A percentile compares a stretch with the other conserved stretches of the same genome.
Evolutionary conservation across 1,284 basidiomycete species (phyloP).

Genomic region (Apiotrichum veenhuisii): DNA sequence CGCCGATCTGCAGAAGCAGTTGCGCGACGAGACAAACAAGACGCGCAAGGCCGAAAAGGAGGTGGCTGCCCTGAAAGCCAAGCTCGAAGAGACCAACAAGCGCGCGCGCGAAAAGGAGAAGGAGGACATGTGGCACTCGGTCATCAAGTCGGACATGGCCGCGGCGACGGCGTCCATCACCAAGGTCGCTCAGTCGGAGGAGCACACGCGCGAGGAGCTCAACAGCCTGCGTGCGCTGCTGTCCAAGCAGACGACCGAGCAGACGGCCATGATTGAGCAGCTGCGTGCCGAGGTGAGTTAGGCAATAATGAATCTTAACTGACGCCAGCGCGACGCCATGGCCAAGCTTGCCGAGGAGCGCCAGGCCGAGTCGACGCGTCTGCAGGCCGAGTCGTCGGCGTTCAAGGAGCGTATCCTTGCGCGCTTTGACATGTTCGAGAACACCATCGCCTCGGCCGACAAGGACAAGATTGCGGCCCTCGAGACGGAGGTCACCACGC

Average conservation of each 20-base stretch:
- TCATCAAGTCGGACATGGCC: constrained; percentile 7
- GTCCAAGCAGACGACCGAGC: constrained; percentile 5
- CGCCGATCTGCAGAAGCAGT: constrained; percentile 1
- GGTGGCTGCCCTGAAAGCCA: neutral
- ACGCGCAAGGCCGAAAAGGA: constrained; percentile 6
- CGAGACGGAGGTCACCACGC: constrained; percentile 8
- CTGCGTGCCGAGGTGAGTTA: constrained; percentile 4
- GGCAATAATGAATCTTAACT: neutral
- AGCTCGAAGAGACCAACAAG: constrained; percentile 1
- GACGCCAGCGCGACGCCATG: constrained; percentile 9
- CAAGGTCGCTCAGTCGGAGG: constrained; percentile 7
- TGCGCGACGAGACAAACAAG: constrained; percentile 3
- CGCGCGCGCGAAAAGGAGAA: neutral
- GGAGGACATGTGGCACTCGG: constrained; percentile 10
- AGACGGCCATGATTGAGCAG: neutral
- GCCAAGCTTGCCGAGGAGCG: constrained; percentile 7
- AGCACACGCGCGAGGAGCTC: constrained; percentile 10
- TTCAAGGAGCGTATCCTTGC: constrained; percentile 8
- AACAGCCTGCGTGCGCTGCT: constrained; percentile 8
- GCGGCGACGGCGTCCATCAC: constrained; percentile 3
- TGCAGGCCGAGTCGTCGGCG: constrained; percentile 6
- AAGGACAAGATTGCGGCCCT: constrained; percentile 5
- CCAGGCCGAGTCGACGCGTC: constrained; percentile 1
- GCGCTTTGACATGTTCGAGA: constrained; percentile 5
- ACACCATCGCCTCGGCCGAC: neutral